Base-by-base conservation (phyloP, 345 rosid species). In the Salix udensis region DNA sequence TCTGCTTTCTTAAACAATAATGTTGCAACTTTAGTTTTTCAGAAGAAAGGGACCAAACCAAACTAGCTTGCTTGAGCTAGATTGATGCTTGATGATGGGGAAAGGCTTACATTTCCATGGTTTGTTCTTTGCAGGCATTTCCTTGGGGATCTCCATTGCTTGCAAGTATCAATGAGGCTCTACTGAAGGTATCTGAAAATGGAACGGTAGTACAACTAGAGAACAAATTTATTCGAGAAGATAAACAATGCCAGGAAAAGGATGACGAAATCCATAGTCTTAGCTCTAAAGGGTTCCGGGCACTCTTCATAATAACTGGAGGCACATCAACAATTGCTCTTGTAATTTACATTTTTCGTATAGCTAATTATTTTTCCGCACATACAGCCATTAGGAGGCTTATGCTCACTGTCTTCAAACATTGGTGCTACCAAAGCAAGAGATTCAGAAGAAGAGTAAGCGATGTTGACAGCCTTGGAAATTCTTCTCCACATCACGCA, bases 141-240 rank as follows among this genome's bases (percentile, higher is more conserved):
- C 28, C 70, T 0, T 65, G 58, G 31, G 82, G 84, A 44, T 84
- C 84, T 55, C 74, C 82, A 46, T n/a, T 78, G 39, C 58, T 78
- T 13, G 77, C 72, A 3, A 68, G 37, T 12, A 69, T 84, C 31
- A 77, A 48, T 5, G 75, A 78, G 60, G 80, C 86, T 8, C 73
- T 84, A 9, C 30, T 81, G 37, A 68, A 65, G 40, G 78, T 81
- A 23, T 21, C 73, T 14, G 86, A 84, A 69, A 73, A 31, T 8
- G 86, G 86, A 5, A 69, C 69, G 66, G 80, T 80, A 8, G 50
- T 30, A 76, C 72, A 75, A 15, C 19, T 80, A 13, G 84, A 84
- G 66, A 71, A 30, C 6, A 46, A 36, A 30, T 58, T 67, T 77
- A 9, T 82, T 15, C 64, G 55, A 37, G 52, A 64, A 48, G 13